Conservation (phyloP, 2,329 filamentous ascomycete genomes). For the Elsinoe ampelina region DNA sequence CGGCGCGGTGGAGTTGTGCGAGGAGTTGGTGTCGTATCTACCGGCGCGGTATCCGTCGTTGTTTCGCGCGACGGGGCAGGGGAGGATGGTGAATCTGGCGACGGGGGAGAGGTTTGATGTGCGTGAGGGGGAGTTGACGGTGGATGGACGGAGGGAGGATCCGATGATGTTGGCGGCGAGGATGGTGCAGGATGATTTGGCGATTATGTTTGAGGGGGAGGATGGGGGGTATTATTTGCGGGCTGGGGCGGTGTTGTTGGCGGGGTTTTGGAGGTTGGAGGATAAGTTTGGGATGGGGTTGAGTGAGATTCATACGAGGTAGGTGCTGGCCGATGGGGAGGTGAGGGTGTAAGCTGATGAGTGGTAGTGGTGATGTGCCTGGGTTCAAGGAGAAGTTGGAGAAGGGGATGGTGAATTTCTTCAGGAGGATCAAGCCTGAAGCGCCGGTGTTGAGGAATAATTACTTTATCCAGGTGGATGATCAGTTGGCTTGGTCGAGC, state of each 20-base stretch:
- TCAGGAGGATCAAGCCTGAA: conserved; percentile 59
- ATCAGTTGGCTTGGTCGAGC: conserved; percentile 62
- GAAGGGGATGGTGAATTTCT: conserved; percentile 74
- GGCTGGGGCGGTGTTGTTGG: conserved; percentile 63
- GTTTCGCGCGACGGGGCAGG: conserved; percentile 49
- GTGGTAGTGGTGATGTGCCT: conserved; percentile 57
- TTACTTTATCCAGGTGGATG: conserved; percentile 83
- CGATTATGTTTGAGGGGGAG: conserved; percentile 67
- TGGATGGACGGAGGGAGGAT: conserved; percentile 47
- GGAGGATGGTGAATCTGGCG: conserved; percentile 60
- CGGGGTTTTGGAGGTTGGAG: conserved; percentile 73
- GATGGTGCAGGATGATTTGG: conserved; percentile 71
- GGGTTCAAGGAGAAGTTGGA: conserved; percentile 63
- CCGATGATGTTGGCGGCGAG: conserved; percentile 67
- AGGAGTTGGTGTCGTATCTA: conserved; percentile 63
- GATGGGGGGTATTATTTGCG: conserved; percentile 77
- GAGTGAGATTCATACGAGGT: conserved; percentile 62
- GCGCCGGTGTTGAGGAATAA: conserved; percentile 63
- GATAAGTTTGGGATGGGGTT: conserved; percentile 76
- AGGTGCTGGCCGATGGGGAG: background rate
- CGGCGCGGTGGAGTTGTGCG: conserved; percentile 64
- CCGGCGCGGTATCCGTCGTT: conserved; percentile 65
- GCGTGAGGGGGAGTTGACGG: conserved; percentile 47
- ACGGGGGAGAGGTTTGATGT: conserved; percentile 67
- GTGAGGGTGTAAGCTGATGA: background rate